These are phyloP conservation scores for Juncus effusus DNA, from an alignment of 176 grass and related monocot genomes.

Conservation along the genomic window DNA sequence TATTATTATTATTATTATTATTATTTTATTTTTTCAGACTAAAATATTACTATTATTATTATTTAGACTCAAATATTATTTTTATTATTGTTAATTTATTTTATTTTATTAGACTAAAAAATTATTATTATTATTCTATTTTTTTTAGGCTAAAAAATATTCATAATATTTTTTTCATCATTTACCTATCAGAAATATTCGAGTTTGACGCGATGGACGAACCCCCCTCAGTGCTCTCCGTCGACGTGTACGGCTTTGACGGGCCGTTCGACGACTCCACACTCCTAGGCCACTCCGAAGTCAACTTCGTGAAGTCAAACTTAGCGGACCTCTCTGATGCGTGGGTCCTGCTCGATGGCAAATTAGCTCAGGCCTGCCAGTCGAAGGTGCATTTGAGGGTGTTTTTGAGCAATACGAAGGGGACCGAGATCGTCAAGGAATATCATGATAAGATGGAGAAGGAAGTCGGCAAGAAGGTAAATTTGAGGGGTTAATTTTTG, in stretches of 20 bases:
- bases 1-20: no score
- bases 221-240: slow-evolving; percentile 76
- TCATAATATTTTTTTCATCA: background rate
- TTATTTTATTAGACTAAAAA: no score
- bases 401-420: slow-evolving; percentile 78
- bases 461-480: slow-evolving; percentile 91
- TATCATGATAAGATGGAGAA: slow-evolving; percentile 89
- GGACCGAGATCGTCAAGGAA: slow-evolving; percentile 51
- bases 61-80: no score
- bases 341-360: slow-evolving; percentile 80
- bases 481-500: background rate
- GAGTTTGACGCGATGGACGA: slow-evolving; percentile 97
- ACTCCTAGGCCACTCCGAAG: slow-evolving; percentile 73
- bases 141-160: no score
- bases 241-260: slow-evolving; percentile 90
- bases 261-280: slow-evolving; percentile 83
- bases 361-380: slow-evolving; percentile 82
- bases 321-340: slow-evolving; percentile 64
- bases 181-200: slow-evolving; percentile 74
- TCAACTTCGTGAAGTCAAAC: slow-evolving; percentile 93
- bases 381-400: slow-evolving; percentile 81
- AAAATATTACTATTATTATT: no score
- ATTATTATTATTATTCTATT: no score
- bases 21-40: no score
- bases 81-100: no score